Conservation (phyloP, 1,139 yeast species). For the Yamadazyma blattariae region DNA sequence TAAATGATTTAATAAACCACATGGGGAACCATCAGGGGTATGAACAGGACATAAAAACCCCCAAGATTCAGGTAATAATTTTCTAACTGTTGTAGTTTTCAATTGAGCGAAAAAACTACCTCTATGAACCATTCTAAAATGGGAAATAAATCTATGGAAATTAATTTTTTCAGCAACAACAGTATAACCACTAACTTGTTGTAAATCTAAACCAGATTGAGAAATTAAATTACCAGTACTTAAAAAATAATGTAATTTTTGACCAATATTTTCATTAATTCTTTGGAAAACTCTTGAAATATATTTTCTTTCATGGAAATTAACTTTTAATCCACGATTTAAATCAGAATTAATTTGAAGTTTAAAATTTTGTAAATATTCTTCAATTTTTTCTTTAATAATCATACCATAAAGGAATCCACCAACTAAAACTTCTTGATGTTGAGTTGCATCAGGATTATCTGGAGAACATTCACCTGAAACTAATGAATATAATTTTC, state of each 20-base stretch:
- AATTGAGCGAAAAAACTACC: constrained; percentile 98
- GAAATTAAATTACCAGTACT: constrained; percentile 92
- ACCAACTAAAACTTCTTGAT: constrained; percentile 93
- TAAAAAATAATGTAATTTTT: constrained; percentile 86
- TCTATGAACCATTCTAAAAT: constrained; percentile 99
- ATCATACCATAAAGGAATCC: constrained; percentile 98
- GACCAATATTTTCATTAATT: constrained; percentile 91
- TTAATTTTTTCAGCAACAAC: constrained; percentile 98
- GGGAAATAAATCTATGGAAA: constrained; percentile 93
- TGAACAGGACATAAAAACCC: constrained; percentile 98
- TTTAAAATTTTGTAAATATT: constrained; percentile 72
- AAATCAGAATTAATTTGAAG: constrained; percentile 78
- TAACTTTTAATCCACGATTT: constrained; percentile 77
- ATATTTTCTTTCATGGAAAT: constrained; percentile 80
- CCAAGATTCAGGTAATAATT: constrained; percentile 97
- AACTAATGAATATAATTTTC: constrained; percentile 90
- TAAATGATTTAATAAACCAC: constrained; percentile 96
- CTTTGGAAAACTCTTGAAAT: constrained; percentile 76
- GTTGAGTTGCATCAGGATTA: constrained; percentile 99
- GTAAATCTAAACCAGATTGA: constrained; percentile 91
- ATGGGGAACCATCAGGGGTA: constrained; percentile 99
- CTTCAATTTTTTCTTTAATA: constrained; percentile 93
- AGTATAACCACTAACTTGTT: constrained; percentile 97
- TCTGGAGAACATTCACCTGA: constrained; percentile 98
- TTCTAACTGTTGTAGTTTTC: constrained; percentile 96